These are phyloP conservation scores for Penicillium sp. DNA, from an alignment of 2,329 filamentous ascomycete genomes.

Conservation along the genomic window DNA sequence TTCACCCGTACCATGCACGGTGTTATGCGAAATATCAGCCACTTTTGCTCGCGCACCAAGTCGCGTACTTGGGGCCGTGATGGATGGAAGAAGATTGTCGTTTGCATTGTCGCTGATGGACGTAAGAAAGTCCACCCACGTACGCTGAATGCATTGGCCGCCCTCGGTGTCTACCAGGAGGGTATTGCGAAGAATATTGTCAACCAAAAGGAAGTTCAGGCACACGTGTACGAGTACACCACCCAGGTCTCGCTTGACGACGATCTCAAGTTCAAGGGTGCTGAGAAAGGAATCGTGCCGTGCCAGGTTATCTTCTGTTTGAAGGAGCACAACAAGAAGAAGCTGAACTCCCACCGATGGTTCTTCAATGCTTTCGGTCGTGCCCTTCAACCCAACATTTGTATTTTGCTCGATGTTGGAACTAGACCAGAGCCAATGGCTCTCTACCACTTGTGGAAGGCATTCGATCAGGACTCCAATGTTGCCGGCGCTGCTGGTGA, in stretches of 20 bases:
- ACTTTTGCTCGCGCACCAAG: conserved; percentile 89
- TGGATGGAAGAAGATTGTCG: conserved; percentile 98
- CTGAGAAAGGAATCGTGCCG: conserved; percentile 97
- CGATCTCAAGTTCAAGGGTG: conserved; percentile 97
- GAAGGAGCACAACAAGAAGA: conserved; percentile 96
- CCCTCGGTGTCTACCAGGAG: conserved; percentile 96
- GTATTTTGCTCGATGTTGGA: conserved; percentile 93
- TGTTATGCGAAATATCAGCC: conserved; percentile 95
- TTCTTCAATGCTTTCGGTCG: conserved; percentile 98
- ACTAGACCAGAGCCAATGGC: conserved; percentile 85
- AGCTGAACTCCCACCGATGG: conserved; percentile 97
- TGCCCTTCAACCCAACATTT: conserved; percentile 90
- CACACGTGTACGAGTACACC: conserved; percentile 98
- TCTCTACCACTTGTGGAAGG: conserved; percentile 98
- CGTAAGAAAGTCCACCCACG: conserved; percentile 89
- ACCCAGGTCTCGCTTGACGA: conserved; percentile 95
- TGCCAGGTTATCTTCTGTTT: conserved; percentile 98
- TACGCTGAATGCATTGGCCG: conserved; percentile 88
- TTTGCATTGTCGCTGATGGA: conserved; percentile 93
- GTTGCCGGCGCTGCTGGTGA: conserved; percentile 96
- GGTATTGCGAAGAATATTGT: conserved; percentile 98
- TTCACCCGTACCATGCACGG: conserved; percentile 98
- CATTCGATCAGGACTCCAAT: conserved; percentile 95
- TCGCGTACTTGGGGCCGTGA: conserved; percentile 95
- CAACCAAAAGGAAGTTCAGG: conserved; percentile 91